Conservation (phyloP, 2,329 filamentous ascomycete species). For the Simplicillium aogashimaense region DNA sequence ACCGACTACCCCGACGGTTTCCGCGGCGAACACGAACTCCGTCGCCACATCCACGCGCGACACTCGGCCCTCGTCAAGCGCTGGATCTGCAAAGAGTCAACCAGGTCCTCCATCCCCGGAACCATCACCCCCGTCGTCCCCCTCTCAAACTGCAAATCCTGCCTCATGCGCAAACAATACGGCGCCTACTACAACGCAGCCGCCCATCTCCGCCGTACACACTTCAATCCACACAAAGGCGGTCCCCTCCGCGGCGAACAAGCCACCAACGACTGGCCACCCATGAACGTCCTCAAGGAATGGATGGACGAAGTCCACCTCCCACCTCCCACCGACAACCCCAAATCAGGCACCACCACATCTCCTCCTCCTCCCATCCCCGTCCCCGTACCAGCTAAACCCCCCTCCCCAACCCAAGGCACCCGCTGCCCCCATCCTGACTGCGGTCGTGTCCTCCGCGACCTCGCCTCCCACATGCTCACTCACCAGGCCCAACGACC, state of each 20-base stretch:
- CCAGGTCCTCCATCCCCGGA: slow-evolving; percentile 25
- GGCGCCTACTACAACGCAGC: slow-evolving; percentile 51
- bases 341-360: slow-evolving; percentile 2
- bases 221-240: slow-evolving; percentile 45
- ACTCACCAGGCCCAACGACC: slow-evolving; percentile 91
- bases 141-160: slow-evolving; percentile 45
- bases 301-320: slow-evolving; percentile 52
- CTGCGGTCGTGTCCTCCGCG: slow-evolving; percentile 51
- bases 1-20: slow-evolving; percentile 79
- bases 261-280: slow-evolving; percentile 48
- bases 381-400: not conserved
- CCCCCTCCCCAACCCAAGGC: slow-evolving; percentile 11
- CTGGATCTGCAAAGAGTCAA: slow-evolving; percentile 46
- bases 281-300: slow-evolving; percentile 46
- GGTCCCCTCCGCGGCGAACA: slow-evolving; percentile 24
- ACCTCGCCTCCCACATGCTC: slow-evolving; percentile 80
- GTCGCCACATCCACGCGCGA: slow-evolving; percentile 54
- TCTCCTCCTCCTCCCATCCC: slow-evolving; percentile 9
- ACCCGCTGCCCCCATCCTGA: slow-evolving; percentile 46
- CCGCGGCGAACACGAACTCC: slow-evolving; percentile 78
- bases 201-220: slow-evolving; percentile 45
- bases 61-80: slow-evolving; percentile 44
- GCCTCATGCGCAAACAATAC: slow-evolving; percentile 45
- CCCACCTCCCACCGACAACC: slow-evolving; percentile 34
- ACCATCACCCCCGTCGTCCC: slow-evolving; percentile 38